phyloP scores from a whole-genome alignment of 2,329 filamentous ascomycete species.

The Thielaviopsis populi region DNA sequence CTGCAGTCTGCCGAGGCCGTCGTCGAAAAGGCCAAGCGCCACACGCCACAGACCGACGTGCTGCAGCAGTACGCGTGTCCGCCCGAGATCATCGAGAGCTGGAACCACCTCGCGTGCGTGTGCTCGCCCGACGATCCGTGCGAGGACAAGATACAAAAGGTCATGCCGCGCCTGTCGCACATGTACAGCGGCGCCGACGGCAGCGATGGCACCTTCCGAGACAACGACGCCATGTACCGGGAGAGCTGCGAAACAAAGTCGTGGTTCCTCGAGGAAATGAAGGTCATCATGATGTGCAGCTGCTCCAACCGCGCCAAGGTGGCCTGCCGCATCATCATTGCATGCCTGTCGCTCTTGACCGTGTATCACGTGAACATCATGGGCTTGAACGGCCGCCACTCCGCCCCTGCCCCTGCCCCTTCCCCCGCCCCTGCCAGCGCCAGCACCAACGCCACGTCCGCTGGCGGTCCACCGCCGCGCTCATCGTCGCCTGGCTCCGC shows the following conservation, averaged over 20 bases:
- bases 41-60: background rate
- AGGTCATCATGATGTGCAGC: background rate
- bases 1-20: background rate
- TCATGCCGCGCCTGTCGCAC: slow-evolving; percentile 1
- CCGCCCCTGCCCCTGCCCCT: too few species aligned
- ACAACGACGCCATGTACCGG: background rate
- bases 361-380: slow-evolving; percentile 10
- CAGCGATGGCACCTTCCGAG: background rate
- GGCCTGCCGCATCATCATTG: slow-evolving; percentile 3
- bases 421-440: too few species aligned
- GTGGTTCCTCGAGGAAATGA: slow-evolving; percentile 8
- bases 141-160: slow-evolving; percentile 1
- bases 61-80: slow-evolving; percentile 1
- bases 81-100: background rate
- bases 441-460: background rate
- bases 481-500: background rate
- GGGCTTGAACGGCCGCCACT: background rate
- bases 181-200: background rate
- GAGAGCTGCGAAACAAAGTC: background rate
- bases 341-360: slow-evolving; percentile 8
- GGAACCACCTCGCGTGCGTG: background rate
- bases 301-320: slow-evolving; percentile 4
- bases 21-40: background rate
- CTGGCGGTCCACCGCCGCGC: background rate
- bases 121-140: background rate